These are phyloP conservation scores for Hyphodiscus hymeniophilus DNA, from an alignment of 495 filamentous ascomycete genomes.

Conservation along the genomic window DNA sequence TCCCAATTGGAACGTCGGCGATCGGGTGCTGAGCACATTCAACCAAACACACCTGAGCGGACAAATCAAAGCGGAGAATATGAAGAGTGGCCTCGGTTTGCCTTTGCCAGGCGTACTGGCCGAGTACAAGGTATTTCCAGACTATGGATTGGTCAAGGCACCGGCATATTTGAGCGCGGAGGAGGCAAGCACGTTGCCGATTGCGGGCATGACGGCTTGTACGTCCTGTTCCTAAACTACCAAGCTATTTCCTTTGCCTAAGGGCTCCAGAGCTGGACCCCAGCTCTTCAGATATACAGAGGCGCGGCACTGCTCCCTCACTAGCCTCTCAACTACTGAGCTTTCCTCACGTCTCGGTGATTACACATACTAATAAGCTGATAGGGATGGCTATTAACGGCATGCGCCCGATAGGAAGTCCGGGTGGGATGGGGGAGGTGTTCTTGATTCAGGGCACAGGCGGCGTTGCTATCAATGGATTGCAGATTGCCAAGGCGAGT, in stretches of 20 bases:
- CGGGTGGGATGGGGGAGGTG: conserved; percentile 23
- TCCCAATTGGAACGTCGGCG: conserved; percentile 25
- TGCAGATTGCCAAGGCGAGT: conserved; percentile 32
- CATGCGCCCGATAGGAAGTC: conserved; percentile 32
- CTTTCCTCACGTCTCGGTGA: too few relatives aligned
- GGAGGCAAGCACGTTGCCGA: conserved; percentile 34
- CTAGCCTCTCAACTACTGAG: too few relatives aligned
- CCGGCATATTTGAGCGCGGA: conserved; percentile 33
- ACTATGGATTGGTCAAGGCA: conserved; percentile 28
- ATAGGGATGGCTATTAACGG: conserved; percentile 36
- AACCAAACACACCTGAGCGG: conserved; percentile 33
- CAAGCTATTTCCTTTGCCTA: too few relatives aligned
- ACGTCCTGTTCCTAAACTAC: too few relatives aligned
- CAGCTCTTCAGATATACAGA: too few relatives aligned
- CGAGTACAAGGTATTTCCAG: conserved; percentile 35
- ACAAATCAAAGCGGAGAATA: conserved; percentile 25
- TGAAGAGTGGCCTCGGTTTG: conserved; percentile 30
- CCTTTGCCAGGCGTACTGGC: conserved; percentile 31
- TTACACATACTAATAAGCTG: too few relatives aligned
- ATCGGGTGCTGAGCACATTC: conserved; percentile 36
- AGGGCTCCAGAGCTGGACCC: too few relatives aligned
- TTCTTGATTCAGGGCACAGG: conserved; percentile 40
- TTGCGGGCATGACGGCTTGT: conserved; percentile 39
- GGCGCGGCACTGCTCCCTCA: too few relatives aligned
- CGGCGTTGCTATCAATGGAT: conserved; percentile 29